Base-by-base conservation (phyloP, 2,329 filamentous ascomycete genomes). In the Raffaelea ambrosiae region DNA sequence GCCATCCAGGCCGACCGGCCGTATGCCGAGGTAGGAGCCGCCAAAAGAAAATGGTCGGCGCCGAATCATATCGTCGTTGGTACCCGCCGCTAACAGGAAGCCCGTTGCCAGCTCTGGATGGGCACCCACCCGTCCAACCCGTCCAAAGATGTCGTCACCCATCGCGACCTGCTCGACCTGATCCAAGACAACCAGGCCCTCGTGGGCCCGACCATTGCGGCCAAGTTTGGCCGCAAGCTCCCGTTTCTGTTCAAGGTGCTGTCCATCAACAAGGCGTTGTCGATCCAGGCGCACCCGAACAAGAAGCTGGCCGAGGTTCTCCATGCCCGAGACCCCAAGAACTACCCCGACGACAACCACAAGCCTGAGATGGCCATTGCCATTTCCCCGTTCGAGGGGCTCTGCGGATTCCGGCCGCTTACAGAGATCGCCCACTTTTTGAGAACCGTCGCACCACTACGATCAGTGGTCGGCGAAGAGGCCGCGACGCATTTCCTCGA, bases 301-400 rank as follows among this genome's bases (percentile, higher is more conserved):
- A 95, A 95, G 78, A 88, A 86, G 68, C 83, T 94, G 14, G 93
- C 93, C 45, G 91, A 94, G 69, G 72, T 88, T 63, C 73, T 98
- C 26, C 93, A 97, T 65, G 79, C 82, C 36, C 81, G 77, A 53
- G 91, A 98, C 62, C 78, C 89, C 43, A 88, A 88, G 68, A 94
- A 98, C 72, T 98, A 98, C 63, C 93, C 91, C 49, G 89, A 98
- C 73, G 91, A 97, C 72, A 98, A 98, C 71, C 93, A 98, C 75
- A 98, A 98, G 71, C 93, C 93, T 31, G 93, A 98, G 69, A 98
- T 98, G 93, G 90, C 93, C 53, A 95, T 98, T 65, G 93, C 93
- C 53, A 84, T 98, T 59, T 97, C 93, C 1, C 84, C 88, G 0
- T 98, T 98, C 56, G 91, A 97, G 63, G 93, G 93, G 1, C 78